A percentile compares a stretch with the other conserved stretches of the same genome.
Evolutionary conservation across 1,284 basidiomycete species (phyloP).

Genomic region (Pulveroboletus sp.): DNA sequence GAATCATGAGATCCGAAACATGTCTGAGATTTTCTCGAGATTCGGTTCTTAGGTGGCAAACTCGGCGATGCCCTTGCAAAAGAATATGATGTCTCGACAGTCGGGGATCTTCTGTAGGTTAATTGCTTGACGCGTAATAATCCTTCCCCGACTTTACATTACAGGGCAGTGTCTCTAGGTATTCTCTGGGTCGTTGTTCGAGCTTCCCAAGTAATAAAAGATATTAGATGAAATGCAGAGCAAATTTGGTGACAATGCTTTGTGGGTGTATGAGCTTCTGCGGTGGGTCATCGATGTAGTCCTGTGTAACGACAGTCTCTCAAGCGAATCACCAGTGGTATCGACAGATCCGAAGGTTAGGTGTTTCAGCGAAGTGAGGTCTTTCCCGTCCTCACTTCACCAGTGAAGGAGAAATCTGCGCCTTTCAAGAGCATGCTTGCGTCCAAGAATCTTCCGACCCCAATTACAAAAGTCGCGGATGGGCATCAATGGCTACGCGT

Average conservation of each 20-base stretch:
- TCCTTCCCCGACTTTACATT: conserved; percentile 2
- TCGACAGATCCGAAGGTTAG: conserved; percentile 86
- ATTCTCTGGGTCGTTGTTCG: conserved; percentile 1
- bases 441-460: conserved; percentile 84
- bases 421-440: conserved; percentile 91
- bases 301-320: neutral
- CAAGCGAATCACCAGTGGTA: conserved; percentile 56
- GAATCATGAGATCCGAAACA: neutral
- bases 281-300: conserved; percentile 46
- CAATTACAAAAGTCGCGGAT: conserved; percentile 71
- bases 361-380: conserved; percentile 2
- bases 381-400: conserved; percentile 4
- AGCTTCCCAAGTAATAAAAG: conserved; percentile 1
- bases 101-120: conserved; percentile 82
- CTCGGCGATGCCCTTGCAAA: conserved; percentile 85
- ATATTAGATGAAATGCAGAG: conserved; percentile 73
- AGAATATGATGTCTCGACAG: conserved; percentile 86
- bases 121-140: neutral
- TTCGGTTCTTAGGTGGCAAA: conserved; percentile 94
- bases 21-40: conserved; percentile 48
- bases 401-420: conserved; percentile 84
- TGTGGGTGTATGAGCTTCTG: conserved; percentile 90
- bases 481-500: conserved; percentile 91
- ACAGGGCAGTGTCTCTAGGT: conserved; percentile 53
- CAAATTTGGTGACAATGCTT: conserved; percentile 80